These are phyloP conservation scores for Mortierella antarctica DNA, from an alignment of 192 early-diverging fungal species.

Conservation along the genomic window DNA sequence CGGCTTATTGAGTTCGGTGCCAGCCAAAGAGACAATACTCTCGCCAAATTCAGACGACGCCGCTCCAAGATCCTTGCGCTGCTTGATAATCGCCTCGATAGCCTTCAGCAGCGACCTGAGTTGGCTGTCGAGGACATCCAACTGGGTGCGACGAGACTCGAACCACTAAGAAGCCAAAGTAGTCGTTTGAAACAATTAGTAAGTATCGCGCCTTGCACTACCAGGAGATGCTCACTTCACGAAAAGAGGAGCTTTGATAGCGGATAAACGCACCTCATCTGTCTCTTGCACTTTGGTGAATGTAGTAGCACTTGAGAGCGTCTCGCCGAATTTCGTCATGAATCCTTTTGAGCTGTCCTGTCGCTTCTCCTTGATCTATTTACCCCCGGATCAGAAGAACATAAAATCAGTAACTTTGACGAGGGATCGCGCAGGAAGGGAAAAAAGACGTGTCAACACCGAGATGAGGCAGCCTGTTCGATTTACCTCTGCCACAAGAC, in stretches of 20 bases:
- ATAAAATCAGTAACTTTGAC: neutral
- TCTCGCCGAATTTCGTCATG: conserved; percentile 78
- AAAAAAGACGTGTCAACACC: neutral
- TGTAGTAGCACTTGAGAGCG: conserved; percentile 68
- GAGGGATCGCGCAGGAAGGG: neutral
- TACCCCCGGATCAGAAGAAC: neutral
- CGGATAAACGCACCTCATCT: conserved; percentile 61
- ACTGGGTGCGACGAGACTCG: conserved; percentile 74
- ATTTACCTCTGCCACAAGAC: conserved; percentile 79
- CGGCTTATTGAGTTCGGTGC: conserved; percentile 74
- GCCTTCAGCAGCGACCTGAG: conserved; percentile 80
- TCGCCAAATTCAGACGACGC: conserved; percentile 85
- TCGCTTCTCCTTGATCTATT: conserved; percentile 65
- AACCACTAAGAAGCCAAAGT: conserved; percentile 65
- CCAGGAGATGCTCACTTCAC: neutral
- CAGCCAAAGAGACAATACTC: conserved; percentile 76
- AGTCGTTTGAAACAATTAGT: neutral
- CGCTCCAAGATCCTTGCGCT: conserved; percentile 77
- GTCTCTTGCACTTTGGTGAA: conserved; percentile 78
- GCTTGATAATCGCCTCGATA: conserved; percentile 81
- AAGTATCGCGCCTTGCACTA: neutral
- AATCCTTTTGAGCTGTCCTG: conserved; percentile 63
- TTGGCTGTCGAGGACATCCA: conserved; percentile 83
- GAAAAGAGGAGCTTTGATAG: no score
- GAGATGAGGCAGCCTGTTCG: neutral